Evolutionary conservation across 2,329 filamentous ascomycete genomes (phyloP).

Genomic region (Arthrocladium fulminans): DNA sequence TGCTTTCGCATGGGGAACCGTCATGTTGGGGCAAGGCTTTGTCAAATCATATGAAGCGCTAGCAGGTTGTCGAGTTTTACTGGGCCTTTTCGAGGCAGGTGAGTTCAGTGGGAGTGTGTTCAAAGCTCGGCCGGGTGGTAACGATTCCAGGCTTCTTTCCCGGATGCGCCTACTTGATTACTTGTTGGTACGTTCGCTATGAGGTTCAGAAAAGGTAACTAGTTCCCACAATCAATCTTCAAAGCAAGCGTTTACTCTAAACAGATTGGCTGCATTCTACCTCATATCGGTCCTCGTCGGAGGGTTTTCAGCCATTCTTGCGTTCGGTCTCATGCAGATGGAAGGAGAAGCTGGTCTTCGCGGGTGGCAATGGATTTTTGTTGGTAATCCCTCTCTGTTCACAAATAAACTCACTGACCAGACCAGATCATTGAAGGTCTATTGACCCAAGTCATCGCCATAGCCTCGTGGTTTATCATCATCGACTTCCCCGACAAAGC

Average conservation of each 20-base stretch:
- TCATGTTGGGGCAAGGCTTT: constrained; percentile 23
- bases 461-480: constrained; percentile 22
- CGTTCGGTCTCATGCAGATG: constrained; percentile 13
- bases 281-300: constrained; percentile 10
- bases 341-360: constrained; percentile 14
- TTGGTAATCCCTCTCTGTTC: not conserved
- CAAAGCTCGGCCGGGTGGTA: not conserved
- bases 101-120: not conserved
- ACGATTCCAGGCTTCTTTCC: constrained; percentile 10
- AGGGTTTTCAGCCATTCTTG: constrained; percentile 13
- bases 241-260: not conserved
- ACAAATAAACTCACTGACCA: not conserved
- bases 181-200: constrained; percentile 15
- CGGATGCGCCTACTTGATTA: constrained; percentile 16
- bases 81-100: constrained; percentile 53
- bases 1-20: constrained; percentile 29
- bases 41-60: constrained; percentile 22
- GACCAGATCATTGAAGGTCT: constrained; percentile 17
- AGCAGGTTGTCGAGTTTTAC: constrained; percentile 29
- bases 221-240: not conserved
- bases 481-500: constrained; percentile 27
- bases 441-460: constrained; percentile 22
- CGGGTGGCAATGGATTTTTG: constrained; percentile 25
- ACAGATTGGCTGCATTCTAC: constrained; percentile 14
- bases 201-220: constrained; percentile 13